Evolutionary conservation across 1,284 basidiomycete genomes (phyloP).

Genomic region (Cystobasidium slooffiae): DNA sequence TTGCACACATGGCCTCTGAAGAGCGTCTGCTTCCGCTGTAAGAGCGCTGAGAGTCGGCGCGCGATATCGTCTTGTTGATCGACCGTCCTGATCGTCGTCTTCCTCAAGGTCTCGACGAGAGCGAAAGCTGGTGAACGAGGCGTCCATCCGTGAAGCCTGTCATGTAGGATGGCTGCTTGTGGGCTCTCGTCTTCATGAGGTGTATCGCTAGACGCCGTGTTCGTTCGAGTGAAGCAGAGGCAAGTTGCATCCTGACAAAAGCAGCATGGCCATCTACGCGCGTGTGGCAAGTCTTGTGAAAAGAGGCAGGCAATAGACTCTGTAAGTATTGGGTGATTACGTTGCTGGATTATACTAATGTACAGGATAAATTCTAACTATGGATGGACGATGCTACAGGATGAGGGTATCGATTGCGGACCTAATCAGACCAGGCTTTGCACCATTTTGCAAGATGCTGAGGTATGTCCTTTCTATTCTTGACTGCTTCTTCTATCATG

Average conservation of each 20-base stretch:
- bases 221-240: background rate
- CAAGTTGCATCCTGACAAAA: background rate
- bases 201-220: background rate
- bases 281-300: background rate
- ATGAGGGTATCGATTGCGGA: no score
- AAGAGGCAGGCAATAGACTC: no score
- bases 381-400: no score
- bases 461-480: constrained; percentile 47
- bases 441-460: constrained; percentile 47
- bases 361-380: no score
- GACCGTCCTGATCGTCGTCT: constrained; percentile 6
- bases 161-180: background rate
- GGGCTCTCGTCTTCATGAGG: background rate
- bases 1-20: constrained; percentile 18
- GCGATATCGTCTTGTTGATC: constrained; percentile 7
- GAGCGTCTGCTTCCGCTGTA: constrained; percentile 16
- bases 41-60: constrained; percentile 13
- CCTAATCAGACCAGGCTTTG: constrained; percentile 48
- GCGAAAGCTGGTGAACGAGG: background rate
- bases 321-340: no score
- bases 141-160: background rate
- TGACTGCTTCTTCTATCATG: constrained; percentile 49
- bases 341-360: no score
- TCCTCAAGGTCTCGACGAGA: constrained; percentile 8
- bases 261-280: background rate